Conservation (phyloP, 148 eudicot genomes). For the Simmondsia chinensis region DNA sequence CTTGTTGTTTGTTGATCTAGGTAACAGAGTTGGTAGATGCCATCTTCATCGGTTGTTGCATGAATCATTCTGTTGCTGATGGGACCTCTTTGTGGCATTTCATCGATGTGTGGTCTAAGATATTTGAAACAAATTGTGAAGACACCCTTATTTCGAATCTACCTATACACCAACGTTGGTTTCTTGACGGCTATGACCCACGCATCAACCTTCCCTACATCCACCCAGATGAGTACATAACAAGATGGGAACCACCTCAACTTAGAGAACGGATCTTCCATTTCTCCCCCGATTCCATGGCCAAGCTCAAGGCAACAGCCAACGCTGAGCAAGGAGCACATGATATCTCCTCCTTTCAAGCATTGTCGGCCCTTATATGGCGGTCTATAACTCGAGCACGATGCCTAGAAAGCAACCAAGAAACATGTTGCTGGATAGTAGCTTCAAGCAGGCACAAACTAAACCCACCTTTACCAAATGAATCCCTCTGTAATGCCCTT, state of each 20-base stretch:
- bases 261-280: conserved; percentile 60
- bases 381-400: conserved; percentile 53
- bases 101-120: conserved; percentile 34
- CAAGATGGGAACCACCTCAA: conserved; percentile 11
- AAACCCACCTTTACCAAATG: conserved; percentile 38
- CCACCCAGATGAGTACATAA: conserved; percentile 14
- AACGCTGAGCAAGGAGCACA: conserved; percentile 13
- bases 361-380: conserved; percentile 60
- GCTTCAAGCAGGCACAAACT: conserved; percentile 47
- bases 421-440: conserved; percentile 49
- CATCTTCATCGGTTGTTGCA: conserved; percentile 41
- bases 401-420: conserved; percentile 16
- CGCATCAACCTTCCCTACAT: conserved; percentile 22
- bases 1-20: conserved; percentile 40
- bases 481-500: conserved; percentile 55
- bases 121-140: conserved; percentile 12
- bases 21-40: conserved; percentile 56
- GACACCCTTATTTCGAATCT: conserved; percentile 3
- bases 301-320: conserved; percentile 37
- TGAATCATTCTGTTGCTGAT: conserved; percentile 46
- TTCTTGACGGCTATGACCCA: conserved; percentile 16
- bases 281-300: conserved; percentile 38
- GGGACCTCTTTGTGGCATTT: conserved; percentile 56
- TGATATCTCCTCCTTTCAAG: conserved; percentile 61
- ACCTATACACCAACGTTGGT: background rate